These are phyloP conservation scores for Penicillium brasilianum DNA, from an alignment of 2,329 filamentous ascomycete species.

Conservation along the genomic window DNA sequence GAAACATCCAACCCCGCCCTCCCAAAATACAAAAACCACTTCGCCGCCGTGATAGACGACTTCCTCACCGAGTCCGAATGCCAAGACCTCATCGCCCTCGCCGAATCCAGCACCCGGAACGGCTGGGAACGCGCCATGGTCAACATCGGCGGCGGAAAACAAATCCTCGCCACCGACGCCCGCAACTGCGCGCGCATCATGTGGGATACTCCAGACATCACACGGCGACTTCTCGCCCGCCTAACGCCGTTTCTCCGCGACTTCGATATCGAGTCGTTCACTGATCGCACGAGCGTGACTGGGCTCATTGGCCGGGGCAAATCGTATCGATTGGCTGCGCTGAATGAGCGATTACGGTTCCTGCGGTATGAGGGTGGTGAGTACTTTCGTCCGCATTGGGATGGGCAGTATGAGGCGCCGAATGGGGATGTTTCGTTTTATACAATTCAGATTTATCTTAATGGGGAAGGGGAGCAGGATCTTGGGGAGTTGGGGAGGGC, in stretches of 20 bases:
- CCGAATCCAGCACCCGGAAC: conserved; percentile 33
- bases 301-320: conserved; percentile 51
- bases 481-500: conserved; percentile 29
- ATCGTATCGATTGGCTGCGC: conserved; percentile 43
- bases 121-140: conserved; percentile 72
- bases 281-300: conserved; percentile 49
- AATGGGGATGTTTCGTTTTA: conserved; percentile 58
- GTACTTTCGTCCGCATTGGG: conserved; percentile 75
- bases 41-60: conserved; percentile 68
- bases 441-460: conserved; percentile 63
- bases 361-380: conserved; percentile 73
- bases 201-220: conserved; percentile 69
- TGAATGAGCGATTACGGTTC: conserved; percentile 78
- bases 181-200: conserved; percentile 77
- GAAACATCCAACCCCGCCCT: conserved; percentile 49
- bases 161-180: conserved; percentile 60
- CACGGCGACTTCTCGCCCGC: conserved; percentile 66
- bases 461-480: conserved; percentile 49
- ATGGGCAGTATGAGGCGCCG: conserved; percentile 66
- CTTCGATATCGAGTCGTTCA: conserved; percentile 52
- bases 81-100: conserved; percentile 57
- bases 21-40: conserved; percentile 58
- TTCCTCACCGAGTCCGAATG: conserved; percentile 69
- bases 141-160: conserved; percentile 66
- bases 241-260: conserved; percentile 54